Evolutionary conservation across 352 stramenopile species (phyloP), one percentile per base, ranked within the genome.

Genomic region (Phytophthora vignae): DNA sequence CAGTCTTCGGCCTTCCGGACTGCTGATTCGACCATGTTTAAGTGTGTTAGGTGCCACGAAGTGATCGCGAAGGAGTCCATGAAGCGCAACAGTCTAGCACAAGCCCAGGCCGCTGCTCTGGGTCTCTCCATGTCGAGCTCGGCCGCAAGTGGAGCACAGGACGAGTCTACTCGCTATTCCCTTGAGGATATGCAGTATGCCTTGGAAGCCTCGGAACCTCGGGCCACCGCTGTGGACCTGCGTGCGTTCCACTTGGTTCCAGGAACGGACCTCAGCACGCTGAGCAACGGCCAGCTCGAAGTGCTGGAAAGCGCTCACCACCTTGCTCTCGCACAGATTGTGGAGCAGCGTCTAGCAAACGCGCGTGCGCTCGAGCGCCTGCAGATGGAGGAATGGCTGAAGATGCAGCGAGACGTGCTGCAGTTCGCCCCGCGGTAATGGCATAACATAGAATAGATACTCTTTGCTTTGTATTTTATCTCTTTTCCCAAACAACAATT

Each of bases 251-350:
- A 84, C 59, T 54, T 93, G 15, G 70, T 83, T 27, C 88, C 88
- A 2, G 81, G 83, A 0, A 72, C 68, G 14, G 77, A 92, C 55
- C 67, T 95, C 27, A 50, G 67, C 2, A 50, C 61, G 8, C 69
- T 92, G 40, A 96, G 89, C 76, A 91, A 91, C 55, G 84, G 83
- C 1, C 89, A 96, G 54, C 78, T 96, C 3, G 85, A 96, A 44
- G 79, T 93, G 12, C 67, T 96, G 2, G 85, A 93, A 77, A 77
- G 78, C 5, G 63, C 82, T 6, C 89, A 96, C 65, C 76, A 90
- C 12, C 55, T 64, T 12, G 85, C 82, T n/a, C 71, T 92, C n/a
- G 61, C 72, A 14, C 63, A 91, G 53, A 90, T 94, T 60, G 78
- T 86, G 17, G 81, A 88, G 53, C 78, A 84, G n/a, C 83, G 84